Evolutionary conservation across 1,284 basidiomycete genomes (phyloP).

Genomic region (Leccinum pseudoinsigne): DNA sequence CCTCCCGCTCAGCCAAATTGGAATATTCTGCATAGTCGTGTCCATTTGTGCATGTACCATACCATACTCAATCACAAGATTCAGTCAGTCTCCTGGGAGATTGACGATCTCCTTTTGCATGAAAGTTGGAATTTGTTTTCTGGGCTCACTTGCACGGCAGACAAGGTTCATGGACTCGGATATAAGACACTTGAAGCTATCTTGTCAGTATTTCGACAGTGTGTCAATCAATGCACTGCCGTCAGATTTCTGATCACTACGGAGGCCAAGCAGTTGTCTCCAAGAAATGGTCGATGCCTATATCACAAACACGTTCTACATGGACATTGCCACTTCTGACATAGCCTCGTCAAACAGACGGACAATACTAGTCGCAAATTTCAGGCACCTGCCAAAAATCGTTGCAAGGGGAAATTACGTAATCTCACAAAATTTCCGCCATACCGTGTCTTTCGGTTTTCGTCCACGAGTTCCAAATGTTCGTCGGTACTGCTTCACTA

Average conservation of each 20-base stretch:
- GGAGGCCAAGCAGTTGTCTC: too few species aligned
- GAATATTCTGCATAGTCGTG: constrained; percentile 50
- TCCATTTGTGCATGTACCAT: constrained; percentile 23
- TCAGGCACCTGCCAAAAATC: too few species aligned
- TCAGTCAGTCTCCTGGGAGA: not conserved
- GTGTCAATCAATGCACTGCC: too few species aligned
- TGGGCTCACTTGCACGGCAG: not conserved
- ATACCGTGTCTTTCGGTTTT: too few species aligned
- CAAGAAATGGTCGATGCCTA: too few species aligned
- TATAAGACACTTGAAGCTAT: not conserved
- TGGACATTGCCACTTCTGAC: too few species aligned
- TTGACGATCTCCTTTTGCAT: not conserved
- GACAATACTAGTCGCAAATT: not conserved
- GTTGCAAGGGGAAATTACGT: too few species aligned
- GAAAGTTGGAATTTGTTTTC: not conserved
- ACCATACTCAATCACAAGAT: constrained; percentile 6
- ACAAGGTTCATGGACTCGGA: not conserved
- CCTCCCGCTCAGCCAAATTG: constrained; percentile 49
- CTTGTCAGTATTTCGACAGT: too few species aligned
- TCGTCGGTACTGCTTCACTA: too few species aligned
- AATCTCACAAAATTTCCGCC: too few species aligned
- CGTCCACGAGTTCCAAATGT: too few species aligned
- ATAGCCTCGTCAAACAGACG: not conserved
- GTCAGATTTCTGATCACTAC: too few species aligned
- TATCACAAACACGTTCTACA: not conserved